Conservation (phyloP, 495 filamentous ascomycete genomes). For the Aspergillus campestris region DNA sequence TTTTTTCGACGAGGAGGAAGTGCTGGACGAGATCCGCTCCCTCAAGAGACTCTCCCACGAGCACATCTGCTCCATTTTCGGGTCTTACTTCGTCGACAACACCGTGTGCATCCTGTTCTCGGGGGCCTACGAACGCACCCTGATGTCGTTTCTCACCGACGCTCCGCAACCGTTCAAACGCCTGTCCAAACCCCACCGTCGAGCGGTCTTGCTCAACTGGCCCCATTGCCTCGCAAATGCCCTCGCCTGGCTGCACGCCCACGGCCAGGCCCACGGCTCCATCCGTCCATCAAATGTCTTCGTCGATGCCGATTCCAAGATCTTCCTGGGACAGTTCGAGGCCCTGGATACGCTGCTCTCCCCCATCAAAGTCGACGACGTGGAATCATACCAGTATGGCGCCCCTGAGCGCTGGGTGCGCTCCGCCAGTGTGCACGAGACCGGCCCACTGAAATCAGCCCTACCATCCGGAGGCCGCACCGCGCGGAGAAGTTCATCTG, state of each 20-base stretch:
- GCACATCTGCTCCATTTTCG: conserved; percentile 74
- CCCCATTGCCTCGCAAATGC: conserved; percentile 78
- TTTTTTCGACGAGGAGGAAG: conserved; percentile 54
- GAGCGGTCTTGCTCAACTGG: conserved; percentile 69
- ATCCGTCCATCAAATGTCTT: conserved; percentile 79
- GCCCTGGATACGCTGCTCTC: conserved; percentile 49
- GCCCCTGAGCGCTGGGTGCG: conserved; percentile 70
- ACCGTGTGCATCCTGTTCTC: conserved; percentile 70
- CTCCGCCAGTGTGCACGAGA: conserved; percentile 27
- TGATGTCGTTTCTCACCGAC: conserved; percentile 69
- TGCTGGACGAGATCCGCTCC: conserved; percentile 57
- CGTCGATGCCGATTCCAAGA: conserved; percentile 59
- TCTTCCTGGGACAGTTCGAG: conserved; percentile 68
- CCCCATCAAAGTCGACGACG: conserved; percentile 49
- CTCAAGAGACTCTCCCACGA: conserved; percentile 60
- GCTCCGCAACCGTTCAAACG: conserved; percentile 58
- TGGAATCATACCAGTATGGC: conserved; percentile 80
- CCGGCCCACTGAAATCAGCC: conserved; percentile 14
- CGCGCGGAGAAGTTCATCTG: conserved; percentile 20
- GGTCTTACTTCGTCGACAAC: conserved; percentile 67
- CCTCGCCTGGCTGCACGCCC: conserved; percentile 65
- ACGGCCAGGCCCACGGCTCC: conserved; percentile 64
- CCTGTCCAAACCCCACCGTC: conserved; percentile 62
- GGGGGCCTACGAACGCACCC: conserved; percentile 63
- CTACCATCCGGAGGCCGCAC: conserved; percentile 44